These are phyloP conservation scores for Mastigamoeba balamuthi DNA, from an alignment of 78 protist genomes.

Conservation along the genomic window DNA sequence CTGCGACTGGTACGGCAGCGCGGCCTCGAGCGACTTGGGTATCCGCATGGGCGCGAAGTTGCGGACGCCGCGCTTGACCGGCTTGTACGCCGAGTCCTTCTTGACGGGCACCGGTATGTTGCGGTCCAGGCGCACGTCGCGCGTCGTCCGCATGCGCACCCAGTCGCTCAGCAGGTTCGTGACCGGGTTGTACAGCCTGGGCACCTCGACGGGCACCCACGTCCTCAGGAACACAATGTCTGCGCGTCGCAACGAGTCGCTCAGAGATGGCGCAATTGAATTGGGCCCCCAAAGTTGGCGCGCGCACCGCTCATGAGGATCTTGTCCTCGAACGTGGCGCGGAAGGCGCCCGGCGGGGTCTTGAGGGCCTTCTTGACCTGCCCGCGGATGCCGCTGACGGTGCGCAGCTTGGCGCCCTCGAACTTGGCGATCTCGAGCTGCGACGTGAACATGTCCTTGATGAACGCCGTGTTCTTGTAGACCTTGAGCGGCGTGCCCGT, in stretches of 20 bases:
- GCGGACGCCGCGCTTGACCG: too few relatives aligned
- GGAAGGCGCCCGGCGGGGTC: conserved; percentile 80
- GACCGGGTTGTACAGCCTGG: conserved; percentile 88
- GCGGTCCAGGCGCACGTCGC: conserved; percentile 64
- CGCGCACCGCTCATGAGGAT: conserved; percentile 41
- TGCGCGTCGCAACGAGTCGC: background rate
- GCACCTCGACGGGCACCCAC: conserved; percentile 86
- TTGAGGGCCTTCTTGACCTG: conserved; percentile 81
- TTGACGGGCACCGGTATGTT: conserved; percentile 43
- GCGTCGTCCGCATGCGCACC: conserved; percentile 56
- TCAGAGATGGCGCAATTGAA: too few relatives aligned
- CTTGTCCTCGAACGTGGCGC: conserved; percentile 98
- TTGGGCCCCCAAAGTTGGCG: too few relatives aligned
- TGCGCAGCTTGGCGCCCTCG: conserved; percentile 91
- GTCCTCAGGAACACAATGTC: conserved; percentile 91
- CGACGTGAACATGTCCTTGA: conserved; percentile 68
- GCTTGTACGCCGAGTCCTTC: conserved; percentile 59
- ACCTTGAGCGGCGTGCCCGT: conserved; percentile 83
- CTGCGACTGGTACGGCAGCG: too few relatives aligned
- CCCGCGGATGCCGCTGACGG: conserved; percentile 97
- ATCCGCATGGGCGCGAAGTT: too few relatives aligned
- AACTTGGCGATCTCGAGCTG: conserved; percentile 88
- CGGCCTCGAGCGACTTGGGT: too few relatives aligned
- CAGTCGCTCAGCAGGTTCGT: conserved; percentile 32
- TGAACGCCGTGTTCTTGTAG: conserved; percentile 89